These are phyloP conservation scores for Scenedesmus sp. DNA, from an alignment of 163 green algal genomes.

Conservation along the genomic window DNA sequence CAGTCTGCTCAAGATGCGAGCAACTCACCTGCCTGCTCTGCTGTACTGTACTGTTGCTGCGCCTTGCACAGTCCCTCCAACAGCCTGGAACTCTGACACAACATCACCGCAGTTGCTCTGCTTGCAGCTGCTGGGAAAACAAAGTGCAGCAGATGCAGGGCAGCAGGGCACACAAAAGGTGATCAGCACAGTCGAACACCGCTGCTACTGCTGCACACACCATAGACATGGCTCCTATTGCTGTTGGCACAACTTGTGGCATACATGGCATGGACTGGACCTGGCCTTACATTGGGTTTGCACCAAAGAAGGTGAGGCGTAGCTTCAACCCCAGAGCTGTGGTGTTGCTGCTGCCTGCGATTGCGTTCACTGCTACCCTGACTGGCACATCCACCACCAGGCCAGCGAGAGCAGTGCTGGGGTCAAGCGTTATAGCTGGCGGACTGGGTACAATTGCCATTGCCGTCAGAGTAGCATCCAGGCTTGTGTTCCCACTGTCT, in stretches of 20 bases:
- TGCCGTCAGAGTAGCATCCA: conserved; percentile 1
- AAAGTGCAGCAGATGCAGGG: conserved; percentile 11
- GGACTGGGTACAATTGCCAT: not conserved
- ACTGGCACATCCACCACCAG: conserved; percentile 3
- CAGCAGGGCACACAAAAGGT: not conserved
- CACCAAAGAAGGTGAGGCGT: conserved; percentile 35
- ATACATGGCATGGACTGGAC: no score
- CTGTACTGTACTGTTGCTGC: not conserved
- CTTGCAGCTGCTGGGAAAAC: conserved; percentile 71
- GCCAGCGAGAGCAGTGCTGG: not conserved
- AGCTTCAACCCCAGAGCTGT: conserved; percentile 22
- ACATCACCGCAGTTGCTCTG: conserved; percentile 36
- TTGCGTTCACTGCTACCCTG: not conserved
- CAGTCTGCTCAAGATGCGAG: no score
- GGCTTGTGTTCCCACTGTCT: not conserved
- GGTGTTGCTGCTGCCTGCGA: conserved; percentile 23
- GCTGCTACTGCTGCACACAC: no score
- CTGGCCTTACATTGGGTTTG: not conserved
- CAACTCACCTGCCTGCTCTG: conserved; percentile 27
- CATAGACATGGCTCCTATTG: not conserved
- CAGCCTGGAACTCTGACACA: not conserved
- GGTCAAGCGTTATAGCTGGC: conserved; percentile 3
- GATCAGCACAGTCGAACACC: not conserved
- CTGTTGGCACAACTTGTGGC: not conserved
- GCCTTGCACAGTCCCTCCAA: not conserved